phyloP scores from a whole-genome alignment of 129 eudicot species.

The Pulicaria dysenterica region DNA sequence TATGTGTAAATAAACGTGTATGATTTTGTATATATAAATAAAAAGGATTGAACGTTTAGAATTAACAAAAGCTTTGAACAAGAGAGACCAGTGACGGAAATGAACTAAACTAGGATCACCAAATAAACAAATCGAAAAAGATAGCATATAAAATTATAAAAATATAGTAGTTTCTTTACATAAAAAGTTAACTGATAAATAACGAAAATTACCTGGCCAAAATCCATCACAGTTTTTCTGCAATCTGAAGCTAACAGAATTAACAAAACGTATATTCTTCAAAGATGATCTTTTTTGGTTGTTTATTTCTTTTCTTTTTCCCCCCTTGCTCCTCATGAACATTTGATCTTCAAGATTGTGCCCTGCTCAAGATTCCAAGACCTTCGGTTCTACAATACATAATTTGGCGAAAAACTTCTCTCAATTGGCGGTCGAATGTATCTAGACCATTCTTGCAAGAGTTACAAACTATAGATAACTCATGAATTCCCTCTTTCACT shows the following conservation, averaged over 20 bases:
- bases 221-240: not conserved
- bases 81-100: not conserved
- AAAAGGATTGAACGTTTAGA: slow-evolving; percentile 8
- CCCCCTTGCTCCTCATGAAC: not conserved
- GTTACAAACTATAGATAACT: slow-evolving; percentile 49
- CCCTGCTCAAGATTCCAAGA: slow-evolving; percentile 50
- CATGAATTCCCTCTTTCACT: slow-evolving; percentile 51
- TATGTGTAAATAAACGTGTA: slow-evolving; percentile 6
- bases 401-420: slow-evolving; percentile 66
- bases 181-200: slow-evolving; percentile 23
- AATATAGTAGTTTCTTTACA: slow-evolving; percentile 30
- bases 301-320: not conserved
- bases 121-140: slow-evolving; percentile 3
- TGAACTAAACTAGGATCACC: slow-evolving; percentile 23
- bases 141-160: slow-evolving; percentile 14
- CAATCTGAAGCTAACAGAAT: not conserved
- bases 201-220: slow-evolving; percentile 30
- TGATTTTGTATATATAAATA: not conserved
- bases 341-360: slow-evolving; percentile 33
- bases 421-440: slow-evolving; percentile 61
- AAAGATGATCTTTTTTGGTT: not conserved
- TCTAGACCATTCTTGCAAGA: slow-evolving; percentile 56
- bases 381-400: slow-evolving; percentile 72
- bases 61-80: slow-evolving; percentile 15
- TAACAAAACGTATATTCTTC: not conserved